Evolutionary conservation across 495 filamentous ascomycete species (phyloP).

Genomic region (Umbilicaria muhlenbergii): DNA sequence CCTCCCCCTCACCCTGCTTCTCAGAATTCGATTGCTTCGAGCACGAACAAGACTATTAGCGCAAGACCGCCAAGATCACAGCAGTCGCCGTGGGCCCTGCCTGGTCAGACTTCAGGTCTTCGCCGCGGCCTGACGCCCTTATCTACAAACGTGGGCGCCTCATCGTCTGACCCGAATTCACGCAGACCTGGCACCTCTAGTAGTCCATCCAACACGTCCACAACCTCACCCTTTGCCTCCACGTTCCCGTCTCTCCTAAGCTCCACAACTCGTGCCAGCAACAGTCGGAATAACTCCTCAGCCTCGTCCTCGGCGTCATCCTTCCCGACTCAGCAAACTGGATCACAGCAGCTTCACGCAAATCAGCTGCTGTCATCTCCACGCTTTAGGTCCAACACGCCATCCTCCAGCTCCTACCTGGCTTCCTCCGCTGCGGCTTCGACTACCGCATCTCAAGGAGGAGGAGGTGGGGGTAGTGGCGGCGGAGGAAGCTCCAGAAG

Average conservation of each 20-base stretch:
- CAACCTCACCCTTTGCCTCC: slow-evolving; percentile 33
- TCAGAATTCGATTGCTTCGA: slow-evolving; percentile 47
- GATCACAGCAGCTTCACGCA: slow-evolving; percentile 38
- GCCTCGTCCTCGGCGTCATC: slow-evolving; percentile 33
- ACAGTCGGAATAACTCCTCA: slow-evolving; percentile 33
- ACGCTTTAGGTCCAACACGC: slow-evolving; percentile 43
- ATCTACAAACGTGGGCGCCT: slow-evolving; percentile 34
- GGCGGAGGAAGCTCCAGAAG: slow-evolving; percentile 46
- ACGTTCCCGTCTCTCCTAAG: slow-evolving; percentile 42
- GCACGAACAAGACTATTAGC: slow-evolving; percentile 39
- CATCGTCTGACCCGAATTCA: slow-evolving; percentile 28
- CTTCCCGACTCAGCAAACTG: slow-evolving; percentile 40
- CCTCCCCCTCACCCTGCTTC: slow-evolving; percentile 44
- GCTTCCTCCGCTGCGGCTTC: slow-evolving; percentile 44
- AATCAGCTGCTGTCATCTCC: slow-evolving; percentile 41
- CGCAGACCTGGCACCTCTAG: slow-evolving; percentile 23
- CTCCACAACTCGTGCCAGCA: slow-evolving; percentile 29
- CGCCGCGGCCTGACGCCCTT: slow-evolving; percentile 49
- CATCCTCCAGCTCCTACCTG: slow-evolving; percentile 42
- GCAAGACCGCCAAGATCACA: slow-evolving; percentile 37
- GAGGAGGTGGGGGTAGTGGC: slow-evolving; percentile 35
- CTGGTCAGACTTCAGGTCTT: slow-evolving; percentile 39
- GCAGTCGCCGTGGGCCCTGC: slow-evolving; percentile 46
- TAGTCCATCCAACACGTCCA: slow-evolving; percentile 30
- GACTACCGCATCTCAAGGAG: slow-evolving; percentile 29